Percentiles rank a stretch among this genome's conserved stretches.
These are phyloP conservation scores for Sabuloglossum arenarium DNA, from an alignment of 495 filamentous ascomycete genomes.

Conservation along the genomic window DNA sequence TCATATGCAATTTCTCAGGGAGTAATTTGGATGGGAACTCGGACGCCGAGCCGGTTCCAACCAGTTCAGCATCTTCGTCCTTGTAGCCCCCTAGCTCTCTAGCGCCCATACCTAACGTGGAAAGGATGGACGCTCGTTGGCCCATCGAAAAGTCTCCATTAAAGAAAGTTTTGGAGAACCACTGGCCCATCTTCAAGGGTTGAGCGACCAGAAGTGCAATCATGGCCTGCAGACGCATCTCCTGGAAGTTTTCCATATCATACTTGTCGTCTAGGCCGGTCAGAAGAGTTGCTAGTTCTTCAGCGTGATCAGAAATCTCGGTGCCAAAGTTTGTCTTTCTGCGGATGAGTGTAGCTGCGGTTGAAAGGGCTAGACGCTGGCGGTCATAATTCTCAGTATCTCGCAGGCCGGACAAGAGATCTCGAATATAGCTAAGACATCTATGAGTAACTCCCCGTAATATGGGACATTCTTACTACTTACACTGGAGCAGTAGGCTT, in stretches of 20 bases:
- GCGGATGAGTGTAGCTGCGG: constrained; percentile 61
- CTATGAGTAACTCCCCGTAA: constrained; percentile 10
- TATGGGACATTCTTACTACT: constrained; percentile 11
- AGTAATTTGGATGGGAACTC: constrained; percentile 58
- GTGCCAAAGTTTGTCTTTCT: constrained; percentile 74
- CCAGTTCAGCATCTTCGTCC: constrained; percentile 30
- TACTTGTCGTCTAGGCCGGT: constrained; percentile 67
- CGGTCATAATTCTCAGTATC: constrained; percentile 70
- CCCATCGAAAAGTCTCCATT: constrained; percentile 75
- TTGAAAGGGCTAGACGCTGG: constrained; percentile 56
- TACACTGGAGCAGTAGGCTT: constrained; percentile 71
- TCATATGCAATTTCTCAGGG: constrained; percentile 32
- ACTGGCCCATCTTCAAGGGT: constrained; percentile 56
- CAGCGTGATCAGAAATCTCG: constrained; percentile 64
- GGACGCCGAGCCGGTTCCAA: constrained; percentile 18
- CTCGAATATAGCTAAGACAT: constrained; percentile 49
- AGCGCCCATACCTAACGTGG: constrained; percentile 62
- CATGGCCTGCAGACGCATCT: constrained; percentile 61
- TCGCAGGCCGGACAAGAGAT: constrained; percentile 57
- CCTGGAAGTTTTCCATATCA: constrained; percentile 52
- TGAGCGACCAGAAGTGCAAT: constrained; percentile 60
- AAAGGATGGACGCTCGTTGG: constrained; percentile 63
- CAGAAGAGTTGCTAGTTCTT: constrained; percentile 57
- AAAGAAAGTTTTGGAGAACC: constrained; percentile 73
- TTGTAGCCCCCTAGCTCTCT: constrained; percentile 72